Percentiles rank a stretch among this genome's conserved stretches.
phyloP scores from a whole-genome alignment of 1,139 yeast genomes.

The Torulaspora globosa region DNA sequence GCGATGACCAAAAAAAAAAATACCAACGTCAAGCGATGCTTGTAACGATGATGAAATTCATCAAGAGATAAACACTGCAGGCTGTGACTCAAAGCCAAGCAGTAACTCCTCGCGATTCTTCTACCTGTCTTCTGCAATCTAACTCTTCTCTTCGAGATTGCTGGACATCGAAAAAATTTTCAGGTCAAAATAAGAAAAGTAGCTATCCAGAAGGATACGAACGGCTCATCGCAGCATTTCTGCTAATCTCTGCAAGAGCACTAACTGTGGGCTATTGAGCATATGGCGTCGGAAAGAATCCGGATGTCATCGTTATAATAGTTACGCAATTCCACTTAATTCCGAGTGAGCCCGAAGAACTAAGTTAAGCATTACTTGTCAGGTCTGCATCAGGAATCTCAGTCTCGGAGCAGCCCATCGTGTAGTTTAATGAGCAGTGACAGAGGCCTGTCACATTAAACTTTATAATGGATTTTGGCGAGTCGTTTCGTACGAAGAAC shows the following conservation, averaged over 20 bases:
- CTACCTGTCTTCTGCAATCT: neutral
- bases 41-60: conserved; percentile 9
- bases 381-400: too few relatives aligned
- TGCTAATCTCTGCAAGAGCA: neutral
- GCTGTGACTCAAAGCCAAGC: neutral
- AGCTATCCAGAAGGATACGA: neutral
- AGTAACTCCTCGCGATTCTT: neutral
- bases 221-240: neutral
- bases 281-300: neutral
- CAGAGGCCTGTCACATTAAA: too few relatives aligned
- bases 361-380: too few relatives aligned
- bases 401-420: too few relatives aligned
- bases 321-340: too few relatives aligned
- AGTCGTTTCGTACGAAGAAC: conserved; percentile 1
- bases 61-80: neutral
- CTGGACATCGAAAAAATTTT: conserved; percentile 6
- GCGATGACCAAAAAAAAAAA: conserved; percentile 1
- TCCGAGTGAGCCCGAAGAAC: too few relatives aligned
- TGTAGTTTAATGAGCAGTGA: too few relatives aligned
- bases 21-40: neutral
- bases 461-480: neutral
- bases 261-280: neutral
- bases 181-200: conserved; percentile 9
- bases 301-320: too few relatives aligned
- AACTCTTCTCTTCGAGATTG: neutral